Evolutionary conservation across 2,329 filamentous ascomycete genomes (phyloP).

Genomic region (Phaeosphaeriaceae sp.): DNA sequence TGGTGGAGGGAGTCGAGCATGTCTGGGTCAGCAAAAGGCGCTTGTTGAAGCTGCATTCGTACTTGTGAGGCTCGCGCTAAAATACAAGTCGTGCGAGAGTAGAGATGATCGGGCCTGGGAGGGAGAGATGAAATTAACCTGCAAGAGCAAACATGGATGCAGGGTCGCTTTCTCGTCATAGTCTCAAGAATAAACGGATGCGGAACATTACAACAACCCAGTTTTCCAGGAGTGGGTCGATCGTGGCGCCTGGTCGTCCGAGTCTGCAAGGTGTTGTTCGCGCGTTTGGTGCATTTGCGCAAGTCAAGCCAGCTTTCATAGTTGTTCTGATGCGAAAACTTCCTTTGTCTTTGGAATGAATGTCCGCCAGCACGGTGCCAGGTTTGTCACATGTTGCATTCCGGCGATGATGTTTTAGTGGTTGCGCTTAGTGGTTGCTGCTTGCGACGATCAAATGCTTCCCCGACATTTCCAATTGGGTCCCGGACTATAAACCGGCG

Average conservation of each 20-base stretch:
- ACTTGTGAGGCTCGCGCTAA: constrained; percentile 11
- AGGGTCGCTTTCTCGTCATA: constrained; percentile 7
- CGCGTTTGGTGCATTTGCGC: neutral
- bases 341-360: neutral
- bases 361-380: too few species aligned
- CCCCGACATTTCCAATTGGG: neutral
- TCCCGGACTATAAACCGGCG: neutral
- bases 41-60: constrained; percentile 21
- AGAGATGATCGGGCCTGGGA: constrained; percentile 13
- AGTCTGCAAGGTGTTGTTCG: too few species aligned
- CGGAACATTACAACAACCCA: too few species aligned
- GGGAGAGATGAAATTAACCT: constrained; percentile 12
- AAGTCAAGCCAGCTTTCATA: too few species aligned
- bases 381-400: neutral
- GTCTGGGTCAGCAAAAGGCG: constrained; percentile 19
- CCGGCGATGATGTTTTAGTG: neutral
- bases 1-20: constrained; percentile 17
- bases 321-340: neutral
- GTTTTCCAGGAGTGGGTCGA: too few species aligned
- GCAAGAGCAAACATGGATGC: constrained; percentile 18
- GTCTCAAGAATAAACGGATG: neutral
- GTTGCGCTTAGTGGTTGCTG: neutral
- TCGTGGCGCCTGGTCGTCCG: too few species aligned
- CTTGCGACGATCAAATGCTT: neutral
- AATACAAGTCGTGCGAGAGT: constrained; percentile 9